A percentile compares a stretch with the other conserved stretches of the same genome.
Conservation (phyloP, 257 asterid genomes). For the Nicotiana benthamiana region DNA sequence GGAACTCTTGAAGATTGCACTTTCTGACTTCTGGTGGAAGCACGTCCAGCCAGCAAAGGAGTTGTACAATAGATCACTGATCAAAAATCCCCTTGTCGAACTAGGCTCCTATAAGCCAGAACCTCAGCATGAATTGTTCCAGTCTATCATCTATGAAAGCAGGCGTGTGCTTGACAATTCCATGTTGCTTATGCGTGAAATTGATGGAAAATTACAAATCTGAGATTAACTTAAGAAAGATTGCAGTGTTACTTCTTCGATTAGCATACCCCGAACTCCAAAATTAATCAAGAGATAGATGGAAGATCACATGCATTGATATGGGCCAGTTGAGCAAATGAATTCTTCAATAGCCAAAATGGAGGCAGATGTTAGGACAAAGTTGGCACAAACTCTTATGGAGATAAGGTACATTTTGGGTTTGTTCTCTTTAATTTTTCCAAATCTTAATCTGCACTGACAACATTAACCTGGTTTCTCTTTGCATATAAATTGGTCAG, state of each 20-base stretch:
- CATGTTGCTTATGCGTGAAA: slow-evolving; percentile 44
- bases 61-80: slow-evolving; percentile 25
- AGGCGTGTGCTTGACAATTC: slow-evolving; percentile 42
- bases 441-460: background rate
- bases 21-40: slow-evolving; percentile 93
- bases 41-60: slow-evolving; percentile 81
- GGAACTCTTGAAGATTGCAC: slow-evolving; percentile 44
- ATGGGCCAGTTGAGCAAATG: background rate
- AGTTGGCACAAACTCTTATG: background rate
- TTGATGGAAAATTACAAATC: slow-evolving; percentile 34
- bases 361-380: background rate
- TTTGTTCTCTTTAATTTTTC: background rate
- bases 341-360: background rate
- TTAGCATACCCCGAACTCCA: background rate
- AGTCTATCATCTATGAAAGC: slow-evolving; percentile 41
- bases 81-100: slow-evolving; percentile 49
- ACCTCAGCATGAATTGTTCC: slow-evolving; percentile 47
- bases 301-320: background rate
- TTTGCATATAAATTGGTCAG: background rate
- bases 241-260: background rate
- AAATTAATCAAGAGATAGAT: background rate
- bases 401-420: background rate
- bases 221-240: slow-evolving; percentile 9
- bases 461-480: background rate
- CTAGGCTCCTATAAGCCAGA: slow-evolving; percentile 42